A percentile compares a stretch with the other conserved stretches of the same genome.
Evolutionary conservation across 2,329 filamentous ascomycete genomes (phyloP).

Genomic region (Emmonsia crescens): DNA sequence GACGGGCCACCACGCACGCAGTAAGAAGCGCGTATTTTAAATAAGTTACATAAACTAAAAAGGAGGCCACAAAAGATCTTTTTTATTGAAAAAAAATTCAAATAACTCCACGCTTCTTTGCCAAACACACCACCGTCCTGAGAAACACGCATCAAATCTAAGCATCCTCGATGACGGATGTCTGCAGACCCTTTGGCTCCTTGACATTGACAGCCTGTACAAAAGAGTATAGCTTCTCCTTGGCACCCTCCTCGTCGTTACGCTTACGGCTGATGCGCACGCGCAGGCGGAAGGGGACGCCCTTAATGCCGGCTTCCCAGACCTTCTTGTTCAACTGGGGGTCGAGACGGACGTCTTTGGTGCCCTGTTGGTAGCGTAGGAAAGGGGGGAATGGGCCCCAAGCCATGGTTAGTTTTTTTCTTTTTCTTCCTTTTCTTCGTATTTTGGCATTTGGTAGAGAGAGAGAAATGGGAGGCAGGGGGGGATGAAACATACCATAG

Average conservation of each 20-base stretch:
- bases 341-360: conserved; percentile 93
- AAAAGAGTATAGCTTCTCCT: conserved; percentile 99
- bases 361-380: conserved; percentile 53
- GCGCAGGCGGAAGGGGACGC: conserved; percentile 91
- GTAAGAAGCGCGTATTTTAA: no score
- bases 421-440: background rate
- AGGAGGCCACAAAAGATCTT: no score
- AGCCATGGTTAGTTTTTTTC: conserved; percentile 1
- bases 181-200: conserved; percentile 95
- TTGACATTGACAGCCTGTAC: conserved; percentile 99
- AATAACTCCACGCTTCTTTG: no score
- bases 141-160: conserved; percentile 28
- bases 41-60: no score
- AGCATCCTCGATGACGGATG: conserved; percentile 66
- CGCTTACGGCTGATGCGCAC: conserved; percentile 98
- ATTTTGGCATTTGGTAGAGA: background rate
- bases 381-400: background rate
- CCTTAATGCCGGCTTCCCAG: conserved; percentile 99
- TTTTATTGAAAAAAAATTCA: no score
- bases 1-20: no score
- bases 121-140: no score
- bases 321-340: conserved; percentile 99
- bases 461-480: conserved; percentile 3
- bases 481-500: conserved; percentile 67
- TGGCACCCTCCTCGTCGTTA: conserved; percentile 99